Conservation (phyloP, 768 basidiomycete genomes). For the Boletus edulis region DNA sequence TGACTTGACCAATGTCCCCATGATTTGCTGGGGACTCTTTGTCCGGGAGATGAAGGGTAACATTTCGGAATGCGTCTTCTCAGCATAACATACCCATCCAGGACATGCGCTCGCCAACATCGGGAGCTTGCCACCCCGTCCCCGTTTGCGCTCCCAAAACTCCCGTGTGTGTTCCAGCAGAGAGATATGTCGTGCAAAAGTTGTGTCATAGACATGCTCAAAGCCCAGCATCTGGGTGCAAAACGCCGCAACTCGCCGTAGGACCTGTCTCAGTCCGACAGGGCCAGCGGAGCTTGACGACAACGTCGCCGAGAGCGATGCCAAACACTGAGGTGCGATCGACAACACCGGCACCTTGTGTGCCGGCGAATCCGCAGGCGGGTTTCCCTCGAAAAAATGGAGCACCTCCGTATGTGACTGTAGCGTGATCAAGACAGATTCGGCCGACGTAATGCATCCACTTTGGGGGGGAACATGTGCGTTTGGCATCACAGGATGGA, state of each 20-base stretch:
- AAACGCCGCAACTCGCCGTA: slow-evolving; percentile 72
- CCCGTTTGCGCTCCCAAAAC: slow-evolving; percentile 66
- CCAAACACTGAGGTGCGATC: slow-evolving; percentile 86
- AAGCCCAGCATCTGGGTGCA: slow-evolving; percentile 68
- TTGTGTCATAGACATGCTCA: slow-evolving; percentile 88
- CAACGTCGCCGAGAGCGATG: slow-evolving; percentile 69
- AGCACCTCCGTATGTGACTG: slow-evolving; percentile 95
- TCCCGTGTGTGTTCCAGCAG: slow-evolving; percentile 80
- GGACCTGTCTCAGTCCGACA: slow-evolving; percentile 54
- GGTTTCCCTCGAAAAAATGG: slow-evolving; percentile 64
- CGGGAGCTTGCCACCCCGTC: slow-evolving; percentile 51
- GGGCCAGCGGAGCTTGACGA: slow-evolving; percentile 43
- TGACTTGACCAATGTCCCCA: slow-evolving; percentile 90
- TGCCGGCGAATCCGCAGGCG: slow-evolving; percentile 34
- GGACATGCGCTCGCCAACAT: slow-evolving; percentile 97
- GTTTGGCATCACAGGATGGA: not conserved
- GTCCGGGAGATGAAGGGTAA: slow-evolving; percentile 84
- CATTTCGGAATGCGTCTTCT: slow-evolving; percentile 95
- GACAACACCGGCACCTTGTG: slow-evolving; percentile 71
- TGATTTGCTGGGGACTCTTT: slow-evolving; percentile 92
- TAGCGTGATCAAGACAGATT: slow-evolving; percentile 93
- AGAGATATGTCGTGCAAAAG: slow-evolving; percentile 86
- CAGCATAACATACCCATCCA: slow-evolving; percentile 99
- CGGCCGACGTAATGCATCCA: slow-evolving; percentile 98
- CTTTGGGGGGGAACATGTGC: slow-evolving; percentile 51